Conservation (phyloP, 129 eudicot species). For the Daucus carota region DH1_v3.0 NC_030388.2:10814001-10814500, state of each 20-base stretch:
- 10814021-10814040: not conserved
- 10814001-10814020: not conserved
- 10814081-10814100: not conserved
- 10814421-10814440: too few species aligned
- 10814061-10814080: not conserved
- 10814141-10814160: slow-evolving; percentile 59
- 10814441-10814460: too few species aligned
- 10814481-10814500: too few species aligned
- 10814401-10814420: too few species aligned
- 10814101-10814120: slow-evolving; percentile 47
- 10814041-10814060: not conserved
- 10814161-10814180: slow-evolving; percentile 81
- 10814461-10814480: too few species aligned
- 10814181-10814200: slow-evolving; percentile 90
- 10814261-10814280: slow-evolving; percentile 62
- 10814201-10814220: slow-evolving; percentile 79
- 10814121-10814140: slow-evolving; percentile 27
- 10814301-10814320: slow-evolving; percentile 64
- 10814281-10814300: slow-evolving; percentile 63
- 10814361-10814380: too few species aligned
- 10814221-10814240: slow-evolving; percentile 50
- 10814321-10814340: too few species aligned
- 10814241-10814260: slow-evolving; percentile 45
- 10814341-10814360: too few species aligned
- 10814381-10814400: too few species aligned